Conservation (phyloP, 1,284 basidiomycete genomes). For the Moesziomyces antarcticus region DNA sequence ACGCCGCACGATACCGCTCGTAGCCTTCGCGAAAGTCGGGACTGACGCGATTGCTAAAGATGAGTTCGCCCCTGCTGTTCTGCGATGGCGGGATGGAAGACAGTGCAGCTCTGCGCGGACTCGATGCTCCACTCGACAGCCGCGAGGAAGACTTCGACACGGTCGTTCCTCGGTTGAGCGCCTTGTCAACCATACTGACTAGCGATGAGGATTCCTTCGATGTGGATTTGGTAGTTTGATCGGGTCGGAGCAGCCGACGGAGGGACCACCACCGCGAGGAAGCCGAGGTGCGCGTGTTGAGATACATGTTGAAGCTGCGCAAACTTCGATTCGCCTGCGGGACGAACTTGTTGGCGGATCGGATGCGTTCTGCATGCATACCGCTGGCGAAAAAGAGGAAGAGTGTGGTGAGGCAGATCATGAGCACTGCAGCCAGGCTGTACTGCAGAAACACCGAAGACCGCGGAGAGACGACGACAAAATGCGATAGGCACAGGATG, state of each 20-base stretch:
- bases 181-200: background rate
- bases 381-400: conserved; percentile 96
- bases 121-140: background rate
- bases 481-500: conserved; percentile 78
- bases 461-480: conserved; percentile 73
- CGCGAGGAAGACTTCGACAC: background rate
- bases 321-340: conserved; percentile 93
- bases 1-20: conserved; percentile 89
- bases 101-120: conserved; percentile 65
- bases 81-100: conserved; percentile 85
- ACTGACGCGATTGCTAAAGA: conserved; percentile 90
- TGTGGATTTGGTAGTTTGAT: background rate
- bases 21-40: conserved; percentile 87
- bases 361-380: conserved; percentile 95
- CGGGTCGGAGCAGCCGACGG: conserved; percentile 2
- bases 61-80: conserved; percentile 94
- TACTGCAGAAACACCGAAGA: conserved; percentile 53
- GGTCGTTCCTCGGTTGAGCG: background rate
- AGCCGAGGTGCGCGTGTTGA: conserved; percentile 88
- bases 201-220: background rate
- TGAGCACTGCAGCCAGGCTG: conserved; percentile 51
- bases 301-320: conserved; percentile 92
- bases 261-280: conserved; percentile 51
- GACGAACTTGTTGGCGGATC: conserved; percentile 96
- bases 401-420: conserved; percentile 76